A percentile compares a stretch with the other conserved stretches of the same genome.
phyloP scores from a whole-genome alignment of 2,329 filamentous ascomycete genomes.

The Epichloe glyceriae region DNA sequence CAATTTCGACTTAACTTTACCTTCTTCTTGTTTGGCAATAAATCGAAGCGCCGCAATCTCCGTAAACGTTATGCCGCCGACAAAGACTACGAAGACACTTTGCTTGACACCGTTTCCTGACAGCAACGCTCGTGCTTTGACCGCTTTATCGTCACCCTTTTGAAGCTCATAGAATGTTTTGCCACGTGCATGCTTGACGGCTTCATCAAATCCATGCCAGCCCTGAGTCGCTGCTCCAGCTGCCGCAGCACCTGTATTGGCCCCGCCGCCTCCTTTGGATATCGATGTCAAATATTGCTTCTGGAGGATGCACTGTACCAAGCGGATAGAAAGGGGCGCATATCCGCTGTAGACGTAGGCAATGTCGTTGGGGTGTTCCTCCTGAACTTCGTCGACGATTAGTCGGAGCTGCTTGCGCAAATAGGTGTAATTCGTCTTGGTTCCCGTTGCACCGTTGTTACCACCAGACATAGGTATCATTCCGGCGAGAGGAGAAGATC shows the following conservation, averaged over 20 bases:
- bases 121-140: conserved; percentile 72
- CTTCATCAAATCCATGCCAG: conserved; percentile 89
- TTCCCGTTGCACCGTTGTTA: conserved; percentile 38
- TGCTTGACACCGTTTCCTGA: conserved; percentile 69
- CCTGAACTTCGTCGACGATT: conserved; percentile 93
- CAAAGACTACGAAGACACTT: conserved; percentile 89
- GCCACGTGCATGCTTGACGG: conserved; percentile 74
- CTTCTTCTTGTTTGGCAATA: conserved; percentile 71
- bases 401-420: conserved; percentile 76
- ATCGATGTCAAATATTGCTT: conserved; percentile 71
- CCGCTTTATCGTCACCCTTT: conserved; percentile 83
- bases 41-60: conserved; percentile 92
- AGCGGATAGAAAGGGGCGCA: conserved; percentile 77
- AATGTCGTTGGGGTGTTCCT: conserved; percentile 85
- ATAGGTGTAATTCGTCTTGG: conserved; percentile 81
- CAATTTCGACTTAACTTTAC: conserved; percentile 24
- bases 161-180: conserved; percentile 86
- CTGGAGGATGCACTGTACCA: conserved; percentile 86
- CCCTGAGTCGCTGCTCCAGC: conserved; percentile 55
- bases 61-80: conserved; percentile 93
- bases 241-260: conserved; percentile 13
- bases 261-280: conserved; percentile 45
- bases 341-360: conserved; percentile 98
- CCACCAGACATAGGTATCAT: conserved; percentile 62
- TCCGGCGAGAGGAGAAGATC: conserved; percentile 63